These are phyloP conservation scores for Medicago ruthenica DNA, from an alignment of 306 rosid species.

Conservation along the genomic window DNA sequence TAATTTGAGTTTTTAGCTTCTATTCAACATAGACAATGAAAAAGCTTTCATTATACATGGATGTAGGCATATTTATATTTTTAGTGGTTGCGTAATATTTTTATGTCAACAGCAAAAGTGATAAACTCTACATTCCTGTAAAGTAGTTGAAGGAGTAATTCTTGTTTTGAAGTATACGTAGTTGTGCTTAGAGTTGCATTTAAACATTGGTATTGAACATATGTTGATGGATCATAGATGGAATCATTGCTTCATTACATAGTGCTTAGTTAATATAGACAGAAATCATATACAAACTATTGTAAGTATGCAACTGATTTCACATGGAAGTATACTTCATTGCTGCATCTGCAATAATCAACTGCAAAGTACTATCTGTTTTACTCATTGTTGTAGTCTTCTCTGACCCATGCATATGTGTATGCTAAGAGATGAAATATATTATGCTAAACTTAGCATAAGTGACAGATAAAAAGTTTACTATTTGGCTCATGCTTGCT, in stretches of 20 bases:
- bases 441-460: conserved; percentile 8
- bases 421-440: conserved; percentile 24
- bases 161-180: conserved; percentile 32
- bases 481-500: not conserved
- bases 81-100: not conserved
- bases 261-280: conserved; percentile 8
- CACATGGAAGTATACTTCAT: too few species aligned
- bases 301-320: not conserved
- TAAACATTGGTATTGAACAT: not conserved
- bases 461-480: conserved; percentile 1
- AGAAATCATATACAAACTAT: conserved; percentile 14
- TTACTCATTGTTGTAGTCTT: not conserved
- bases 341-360: too few species aligned
- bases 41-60: conserved; percentile 6
- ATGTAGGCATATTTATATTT: conserved; percentile 4
- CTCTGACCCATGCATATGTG: not conserved
- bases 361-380: not conserved
- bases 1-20: conserved; percentile 13
- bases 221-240: conserved; percentile 22
- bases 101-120: not conserved
- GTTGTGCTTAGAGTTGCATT: conserved; percentile 31
- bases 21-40: not conserved
- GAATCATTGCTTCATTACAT: conserved; percentile 28
- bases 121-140: not conserved
- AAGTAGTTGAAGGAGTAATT: conserved; percentile 23